Base-by-base conservation (phyloP, 2,329 filamentous ascomycete genomes). In the Capronia epimyces region DNA sequence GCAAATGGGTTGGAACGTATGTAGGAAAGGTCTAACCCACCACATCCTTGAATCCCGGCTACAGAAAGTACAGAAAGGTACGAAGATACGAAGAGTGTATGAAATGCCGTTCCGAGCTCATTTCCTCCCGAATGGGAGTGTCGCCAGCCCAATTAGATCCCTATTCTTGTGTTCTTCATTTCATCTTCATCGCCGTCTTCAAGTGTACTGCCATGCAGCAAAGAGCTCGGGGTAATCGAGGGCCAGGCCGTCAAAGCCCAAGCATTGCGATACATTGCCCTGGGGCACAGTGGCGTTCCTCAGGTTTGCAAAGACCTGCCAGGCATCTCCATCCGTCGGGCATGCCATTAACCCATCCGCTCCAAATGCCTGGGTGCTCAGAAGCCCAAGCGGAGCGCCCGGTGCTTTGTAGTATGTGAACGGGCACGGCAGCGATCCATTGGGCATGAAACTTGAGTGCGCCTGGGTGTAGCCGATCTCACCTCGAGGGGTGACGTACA, bases 401-500 rank as follows among this genome's bases (percentile, higher is more conserved):
- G 60, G 34, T 22, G 60, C 61, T 32, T 64, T 46, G 43, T 58
- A 64, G 59, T 67, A 69, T 15, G 49, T 63, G 67, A 83, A 82
- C 21, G 76, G 75, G 1, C 73, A 75, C 13, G 67, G 46, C 31
- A 73, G 64, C 6, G 79, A 75, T 8, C 79, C 80, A 0, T 65
- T 55, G 0, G 81, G 80, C 3, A 76, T 74, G 49, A 61, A 67
- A 2, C 65, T 66, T 0, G 78, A 81, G 67, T 84, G 80, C 0
- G 81, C 72, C 16, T 61, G 55, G 0, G 80, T 79, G 67, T 78
- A 85, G 48, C 71, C 69, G 50, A 86, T 64, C 8, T 72, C 68
- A 4, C 82, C 83, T 21, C 71, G 65, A 2, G 75, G 69, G 2
- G 67, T 69, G 50, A 85, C 71, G 64, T 80, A 86, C 59, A 83